Conservation (phyloP, 139 green algal species). For the Haematococcus sp. region DNA sequence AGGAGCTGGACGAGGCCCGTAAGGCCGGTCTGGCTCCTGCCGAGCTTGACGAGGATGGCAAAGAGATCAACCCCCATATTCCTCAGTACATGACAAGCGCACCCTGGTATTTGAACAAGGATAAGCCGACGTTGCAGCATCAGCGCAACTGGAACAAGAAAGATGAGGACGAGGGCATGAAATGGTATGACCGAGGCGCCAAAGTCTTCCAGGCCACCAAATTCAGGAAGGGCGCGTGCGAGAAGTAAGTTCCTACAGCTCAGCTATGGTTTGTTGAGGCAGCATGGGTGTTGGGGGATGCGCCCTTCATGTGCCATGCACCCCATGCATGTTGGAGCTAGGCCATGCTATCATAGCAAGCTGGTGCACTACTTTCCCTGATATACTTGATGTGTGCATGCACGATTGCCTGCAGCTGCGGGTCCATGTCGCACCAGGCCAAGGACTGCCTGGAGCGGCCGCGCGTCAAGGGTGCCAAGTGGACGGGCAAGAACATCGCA, state of each 20-base stretch:
- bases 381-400: neutral
- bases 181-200: slow-evolving; percentile 91
- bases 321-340: neutral
- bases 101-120: slow-evolving; percentile 95
- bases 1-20: slow-evolving; percentile 87
- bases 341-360: neutral
- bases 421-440: slow-evolving; percentile 92
- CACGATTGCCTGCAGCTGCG: slow-evolving; percentile 73
- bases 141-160: slow-evolving; percentile 92
- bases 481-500: slow-evolving; percentile 91
- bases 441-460: slow-evolving; percentile 96
- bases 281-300: neutral
- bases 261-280: neutral
- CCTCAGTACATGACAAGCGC: slow-evolving; percentile 96
- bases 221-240: slow-evolving; percentile 94
- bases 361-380: neutral
- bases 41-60: slow-evolving; percentile 96
- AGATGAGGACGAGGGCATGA: slow-evolving; percentile 28
- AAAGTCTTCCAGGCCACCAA: slow-evolving; percentile 94
- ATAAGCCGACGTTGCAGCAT: slow-evolving; percentile 92
- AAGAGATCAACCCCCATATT: slow-evolving; percentile 99
- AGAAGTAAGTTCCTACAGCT: slow-evolving; percentile 75
- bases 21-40: slow-evolving; percentile 92
- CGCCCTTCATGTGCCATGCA: neutral
- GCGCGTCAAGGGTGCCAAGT: slow-evolving; percentile 80